Evolutionary conservation across 75 land plant genomes (phyloP).

Genomic region (Cunninghamia lanceolata): DNA sequence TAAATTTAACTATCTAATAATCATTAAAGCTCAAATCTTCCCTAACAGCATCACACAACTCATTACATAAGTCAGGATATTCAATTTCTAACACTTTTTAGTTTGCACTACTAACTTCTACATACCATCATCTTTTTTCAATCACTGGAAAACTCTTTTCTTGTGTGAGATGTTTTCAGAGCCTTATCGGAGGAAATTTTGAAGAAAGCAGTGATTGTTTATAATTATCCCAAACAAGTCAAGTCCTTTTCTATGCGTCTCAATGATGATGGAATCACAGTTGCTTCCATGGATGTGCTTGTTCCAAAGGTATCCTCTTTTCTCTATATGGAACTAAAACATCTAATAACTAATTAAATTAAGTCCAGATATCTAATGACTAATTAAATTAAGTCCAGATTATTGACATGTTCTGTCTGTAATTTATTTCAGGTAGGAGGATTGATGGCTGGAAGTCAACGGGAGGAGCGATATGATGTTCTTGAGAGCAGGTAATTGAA

Average conservation of each 20-base stretch:
- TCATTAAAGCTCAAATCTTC: too few relatives aligned
- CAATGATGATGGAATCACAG: slow-evolving; percentile 65
- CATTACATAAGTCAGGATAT: too few relatives aligned
- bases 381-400: background rate
- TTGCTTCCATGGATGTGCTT: slow-evolving; percentile 64
- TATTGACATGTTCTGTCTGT: background rate
- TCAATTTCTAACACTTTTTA: background rate
- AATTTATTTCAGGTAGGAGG: slow-evolving; percentile 38
- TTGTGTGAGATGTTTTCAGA: slow-evolving; percentile 18
- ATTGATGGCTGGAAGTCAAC: slow-evolving; percentile 62
- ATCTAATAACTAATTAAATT: background rate
- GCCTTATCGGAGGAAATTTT: slow-evolving; percentile 49
- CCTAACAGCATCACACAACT: too few relatives aligned
- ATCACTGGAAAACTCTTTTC: background rate
- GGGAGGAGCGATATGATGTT: slow-evolving; percentile 51
- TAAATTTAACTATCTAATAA: too few relatives aligned
- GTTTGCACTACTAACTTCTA: background rate
- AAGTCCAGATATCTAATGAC: background rate
- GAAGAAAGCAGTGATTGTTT: slow-evolving; percentile 55
- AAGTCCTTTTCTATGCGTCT: slow-evolving; percentile 54
- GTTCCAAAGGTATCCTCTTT: slow-evolving; percentile 51
- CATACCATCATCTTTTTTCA: background rate
- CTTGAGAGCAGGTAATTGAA: slow-evolving; percentile 41
- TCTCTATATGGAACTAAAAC: background rate
- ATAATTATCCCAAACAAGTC: slow-evolving; percentile 48